phyloP scores from a whole-genome alignment of 2,329 filamentous ascomycete genomes.

The Aspergillus eucalypticola region DNA sequence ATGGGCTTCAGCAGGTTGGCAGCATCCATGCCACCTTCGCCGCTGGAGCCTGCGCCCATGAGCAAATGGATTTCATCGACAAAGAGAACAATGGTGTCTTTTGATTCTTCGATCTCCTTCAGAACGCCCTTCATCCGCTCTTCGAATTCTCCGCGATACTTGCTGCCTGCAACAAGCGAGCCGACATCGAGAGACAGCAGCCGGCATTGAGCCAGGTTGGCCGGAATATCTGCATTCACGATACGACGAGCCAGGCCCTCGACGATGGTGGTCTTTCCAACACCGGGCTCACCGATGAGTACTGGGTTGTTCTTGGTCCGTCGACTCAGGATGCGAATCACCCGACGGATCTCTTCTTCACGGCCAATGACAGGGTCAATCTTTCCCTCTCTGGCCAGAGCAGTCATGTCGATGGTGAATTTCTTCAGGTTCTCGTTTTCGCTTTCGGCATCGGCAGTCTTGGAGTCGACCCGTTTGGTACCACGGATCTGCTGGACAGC shows the following conservation, averaged over 20 bases:
- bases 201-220: conserved; percentile 90
- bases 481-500: conserved; percentile 91
- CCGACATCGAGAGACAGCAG: conserved; percentile 94
- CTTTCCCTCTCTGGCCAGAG: conserved; percentile 94
- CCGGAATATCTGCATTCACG: conserved; percentile 93
- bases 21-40: conserved; percentile 97
- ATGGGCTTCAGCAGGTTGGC: conserved; percentile 97
- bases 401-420: conserved; percentile 98
- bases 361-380: conserved; percentile 96
- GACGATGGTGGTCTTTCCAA: conserved; percentile 97
- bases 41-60: conserved; percentile 93
- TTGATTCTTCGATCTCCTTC: conserved; percentile 92
- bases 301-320: conserved; percentile 99
- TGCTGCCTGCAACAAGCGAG: conserved; percentile 92
- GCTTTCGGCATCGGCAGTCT: conserved; percentile 86
- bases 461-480: conserved; percentile 90
- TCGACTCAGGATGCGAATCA: conserved; percentile 86
- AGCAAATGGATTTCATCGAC: conserved; percentile 98
- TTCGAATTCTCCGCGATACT: conserved; percentile 97
- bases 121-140: conserved; percentile 99
- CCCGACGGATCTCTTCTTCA: conserved; percentile 91
- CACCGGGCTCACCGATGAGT: conserved; percentile 95
- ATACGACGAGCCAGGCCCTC: conserved; percentile 95
- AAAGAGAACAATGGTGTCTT: conserved; percentile 96
- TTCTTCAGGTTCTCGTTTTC: conserved; percentile 96